phyloP scores from a whole-genome alignment of 192 early-diverging fungal species.

The Gigaspora rosea region DNA sequence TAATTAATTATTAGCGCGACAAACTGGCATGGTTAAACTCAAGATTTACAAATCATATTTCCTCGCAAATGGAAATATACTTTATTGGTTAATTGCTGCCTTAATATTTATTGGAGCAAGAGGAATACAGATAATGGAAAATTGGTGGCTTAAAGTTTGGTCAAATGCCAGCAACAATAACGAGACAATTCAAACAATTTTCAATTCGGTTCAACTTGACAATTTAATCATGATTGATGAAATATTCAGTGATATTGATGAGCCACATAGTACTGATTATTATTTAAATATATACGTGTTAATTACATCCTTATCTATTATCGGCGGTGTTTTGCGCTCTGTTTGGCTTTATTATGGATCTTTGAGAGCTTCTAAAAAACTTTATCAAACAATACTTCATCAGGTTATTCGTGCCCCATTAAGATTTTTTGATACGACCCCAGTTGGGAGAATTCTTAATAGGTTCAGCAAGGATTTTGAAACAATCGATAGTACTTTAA shows the following conservation, averaged over 20 bases:
- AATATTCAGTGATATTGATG: background rate
- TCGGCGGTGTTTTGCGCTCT: constrained; percentile 41
- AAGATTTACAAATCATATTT: constrained; percentile 81
- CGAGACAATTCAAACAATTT: no score
- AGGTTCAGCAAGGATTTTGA: constrained; percentile 87
- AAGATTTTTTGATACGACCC: constrained; percentile 89
- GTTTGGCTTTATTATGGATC: constrained; percentile 50
- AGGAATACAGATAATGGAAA: constrained; percentile 43
- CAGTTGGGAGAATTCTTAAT: constrained; percentile 79
- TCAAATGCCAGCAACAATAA: background rate
- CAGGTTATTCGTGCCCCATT: constrained; percentile 68
- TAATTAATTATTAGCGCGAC: constrained; percentile 54
- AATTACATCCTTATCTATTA: constrained; percentile 49
- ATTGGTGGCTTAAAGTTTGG: constrained; percentile 32
- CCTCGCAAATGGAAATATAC: constrained; percentile 60
- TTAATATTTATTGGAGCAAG: constrained; percentile 47
- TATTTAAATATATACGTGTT: constrained; percentile 67
- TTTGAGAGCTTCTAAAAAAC: constrained; percentile 54
- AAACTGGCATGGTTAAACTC: constrained; percentile 73
- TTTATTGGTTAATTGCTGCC: constrained; percentile 62
- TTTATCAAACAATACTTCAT: constrained; percentile 61
- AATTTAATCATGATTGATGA: no score
- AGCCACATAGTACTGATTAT: constrained; percentile 49
- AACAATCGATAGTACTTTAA: constrained; percentile 67
- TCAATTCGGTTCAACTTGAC: no score